A percentile compares a stretch with the other conserved stretches of the same genome.
Evolutionary conservation across 2,329 filamentous ascomycete genomes (phyloP).

Genomic region (Monosporascus cannonballus): DNA sequence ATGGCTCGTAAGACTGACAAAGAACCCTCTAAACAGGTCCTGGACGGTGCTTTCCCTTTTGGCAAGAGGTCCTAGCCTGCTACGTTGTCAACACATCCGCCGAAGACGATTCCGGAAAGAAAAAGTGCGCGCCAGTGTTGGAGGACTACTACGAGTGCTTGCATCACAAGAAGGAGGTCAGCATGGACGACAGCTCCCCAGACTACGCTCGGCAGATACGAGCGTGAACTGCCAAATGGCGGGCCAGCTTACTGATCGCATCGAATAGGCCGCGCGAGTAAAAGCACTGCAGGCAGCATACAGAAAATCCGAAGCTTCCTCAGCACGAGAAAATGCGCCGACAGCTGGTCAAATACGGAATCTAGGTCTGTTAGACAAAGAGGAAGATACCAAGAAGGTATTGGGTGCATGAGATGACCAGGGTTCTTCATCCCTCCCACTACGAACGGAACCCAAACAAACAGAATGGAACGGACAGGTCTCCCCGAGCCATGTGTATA

Average conservation of each 20-base stretch:
- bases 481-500: conserved; percentile 15
- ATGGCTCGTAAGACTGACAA: conserved; percentile 9
- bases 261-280: conserved; percentile 65
- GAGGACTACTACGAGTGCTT: conserved; percentile 99
- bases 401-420: conserved; percentile 27
- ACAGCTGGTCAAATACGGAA: conserved; percentile 83
- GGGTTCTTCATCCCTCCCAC: not conserved
- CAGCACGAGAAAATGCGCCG: conserved; percentile 73
- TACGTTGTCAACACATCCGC: conserved; percentile 89
- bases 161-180: conserved; percentile 97
- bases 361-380: conserved; percentile 75
- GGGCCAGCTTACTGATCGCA: conserved; percentile 5
- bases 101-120: conserved; percentile 74
- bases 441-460: not conserved
- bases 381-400: conserved; percentile 68
- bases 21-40: conserved; percentile 38
- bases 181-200: conserved; percentile 6
- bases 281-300: conserved; percentile 77
- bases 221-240: not conserved
- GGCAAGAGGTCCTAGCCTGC: conserved; percentile 98
- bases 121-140: conserved; percentile 76
- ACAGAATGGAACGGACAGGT: not conserved
- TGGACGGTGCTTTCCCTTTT: conserved; percentile 94
- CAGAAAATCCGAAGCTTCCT: conserved; percentile 69
- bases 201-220: not conserved